Evolutionary conservation across 2,329 filamentous ascomycete genomes (phyloP).

Genomic region (Calonectria honghensis): DNA sequence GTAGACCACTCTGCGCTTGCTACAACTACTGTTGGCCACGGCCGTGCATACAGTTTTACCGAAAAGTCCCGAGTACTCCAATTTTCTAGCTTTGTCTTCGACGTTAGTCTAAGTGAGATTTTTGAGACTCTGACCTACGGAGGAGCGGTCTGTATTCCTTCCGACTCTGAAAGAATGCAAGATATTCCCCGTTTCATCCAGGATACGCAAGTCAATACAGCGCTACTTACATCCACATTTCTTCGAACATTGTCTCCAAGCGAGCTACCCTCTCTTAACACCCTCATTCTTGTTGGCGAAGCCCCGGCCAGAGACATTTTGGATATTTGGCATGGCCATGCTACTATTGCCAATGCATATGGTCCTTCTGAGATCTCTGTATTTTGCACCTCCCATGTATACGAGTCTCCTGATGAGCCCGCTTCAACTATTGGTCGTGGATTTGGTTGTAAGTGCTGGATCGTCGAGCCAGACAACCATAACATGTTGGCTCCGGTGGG

Average conservation of each 20-base stretch:
- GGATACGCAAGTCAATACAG: not conserved
- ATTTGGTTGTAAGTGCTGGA: slow-evolving; percentile 24
- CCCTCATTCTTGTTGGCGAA: slow-evolving; percentile 40
- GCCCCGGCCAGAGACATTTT: slow-evolving; percentile 38
- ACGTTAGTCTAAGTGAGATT: slow-evolving; percentile 62
- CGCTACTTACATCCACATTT: slow-evolving; percentile 15
- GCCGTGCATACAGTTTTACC: slow-evolving; percentile 17
- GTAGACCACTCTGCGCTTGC: slow-evolving; percentile 38
- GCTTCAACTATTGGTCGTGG: slow-evolving; percentile 29
- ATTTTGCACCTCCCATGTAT: slow-evolving; percentile 35
- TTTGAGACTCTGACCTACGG: slow-evolving; percentile 62
- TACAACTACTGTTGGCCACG: slow-evolving; percentile 23
- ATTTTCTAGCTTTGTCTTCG: slow-evolving; percentile 60
- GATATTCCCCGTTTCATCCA: slow-evolving; percentile 28
- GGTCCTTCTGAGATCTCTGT: slow-evolving; percentile 40
- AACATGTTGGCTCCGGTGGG: slow-evolving; percentile 50
- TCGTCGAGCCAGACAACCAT: slow-evolving; percentile 23
- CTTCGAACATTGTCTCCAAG: slow-evolving; percentile 13
- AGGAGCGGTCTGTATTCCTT: slow-evolving; percentile 62
- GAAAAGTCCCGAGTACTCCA: slow-evolving; percentile 42
- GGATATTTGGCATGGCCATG: slow-evolving; percentile 30
- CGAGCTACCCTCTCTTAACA: slow-evolving; percentile 14
- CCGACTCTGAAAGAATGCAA: slow-evolving; percentile 57
- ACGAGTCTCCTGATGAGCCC: not conserved
- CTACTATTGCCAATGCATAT: slow-evolving; percentile 39